Percentiles rank a stretch among this genome's conserved stretches.
phyloP scores from a whole-genome alignment of 768 basidiomycete species.

The Pseudohyphozyma bogoriensis region DNA sequence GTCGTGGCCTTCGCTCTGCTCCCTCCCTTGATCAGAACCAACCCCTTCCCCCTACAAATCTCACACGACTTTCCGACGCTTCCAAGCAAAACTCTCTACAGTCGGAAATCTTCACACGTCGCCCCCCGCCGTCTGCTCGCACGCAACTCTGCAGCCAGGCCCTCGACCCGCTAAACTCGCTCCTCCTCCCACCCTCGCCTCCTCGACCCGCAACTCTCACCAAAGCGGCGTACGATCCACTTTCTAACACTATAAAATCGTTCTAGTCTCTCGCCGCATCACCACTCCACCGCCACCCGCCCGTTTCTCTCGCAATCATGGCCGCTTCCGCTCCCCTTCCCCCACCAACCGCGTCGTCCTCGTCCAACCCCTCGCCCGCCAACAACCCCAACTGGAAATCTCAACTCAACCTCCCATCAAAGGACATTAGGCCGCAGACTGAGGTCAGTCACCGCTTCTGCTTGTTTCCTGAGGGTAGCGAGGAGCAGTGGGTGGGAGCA shows the following conservation, averaged over 20 bases:
- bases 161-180: neutral
- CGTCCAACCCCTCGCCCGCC: too few species aligned
- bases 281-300: too few species aligned
- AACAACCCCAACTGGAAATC: slow-evolving; percentile 26
- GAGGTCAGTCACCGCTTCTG: slow-evolving; percentile 52
- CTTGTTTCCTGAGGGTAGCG: too few species aligned
- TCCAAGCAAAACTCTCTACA: neutral
- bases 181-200: neutral
- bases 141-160: neutral
- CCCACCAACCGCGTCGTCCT: neutral
- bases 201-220: too few species aligned
- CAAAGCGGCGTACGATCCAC: too few species aligned
- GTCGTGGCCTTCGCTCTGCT: too few species aligned
- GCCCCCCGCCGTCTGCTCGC: neutral
- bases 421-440: slow-evolving; percentile 81
- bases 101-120: neutral
- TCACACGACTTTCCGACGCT: neutral
- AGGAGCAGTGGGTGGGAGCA: neutral
- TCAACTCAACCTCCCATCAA: slow-evolving; percentile 33
- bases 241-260: too few species aligned
- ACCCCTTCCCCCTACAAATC: too few species aligned
- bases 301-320: too few species aligned
- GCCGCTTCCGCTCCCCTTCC: neutral
- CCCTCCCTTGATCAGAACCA: too few species aligned
- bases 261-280: too few species aligned